phyloP scores from a whole-genome alignment of 177 flowering plant species.

The Vitis hybrid region DNA sequence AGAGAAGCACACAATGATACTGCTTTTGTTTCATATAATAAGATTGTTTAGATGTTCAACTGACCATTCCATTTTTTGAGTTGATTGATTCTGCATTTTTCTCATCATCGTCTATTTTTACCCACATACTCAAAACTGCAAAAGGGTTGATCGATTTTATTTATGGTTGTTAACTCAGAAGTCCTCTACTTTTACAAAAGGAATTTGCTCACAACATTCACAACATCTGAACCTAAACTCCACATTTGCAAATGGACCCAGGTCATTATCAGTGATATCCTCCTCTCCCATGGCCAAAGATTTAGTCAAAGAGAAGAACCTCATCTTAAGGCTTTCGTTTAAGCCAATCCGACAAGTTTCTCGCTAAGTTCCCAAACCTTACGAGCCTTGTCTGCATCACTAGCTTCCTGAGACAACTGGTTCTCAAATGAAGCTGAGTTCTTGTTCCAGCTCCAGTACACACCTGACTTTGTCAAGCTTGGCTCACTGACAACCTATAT shows the following conservation, averaged over 20 bases:
- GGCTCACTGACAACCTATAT: conserved; percentile 85
- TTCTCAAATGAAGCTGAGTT: conserved; percentile 91
- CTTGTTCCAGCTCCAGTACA: conserved; percentile 99
- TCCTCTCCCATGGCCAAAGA: conserved; percentile 5
- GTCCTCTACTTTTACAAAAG: conserved; percentile 10
- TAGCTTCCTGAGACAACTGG: conserved; percentile 93
- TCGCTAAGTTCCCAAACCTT: conserved; percentile 96
- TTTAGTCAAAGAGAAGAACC: background rate
- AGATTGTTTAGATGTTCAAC: too few species aligned
- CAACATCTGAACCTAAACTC: conserved; percentile 9
- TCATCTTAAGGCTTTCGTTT: background rate
- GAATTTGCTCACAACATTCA: conserved; percentile 9
- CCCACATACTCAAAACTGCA: background rate
- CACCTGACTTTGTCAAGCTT: conserved; percentile 94
- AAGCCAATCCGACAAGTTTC: conserved; percentile 88
- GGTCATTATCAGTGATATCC: background rate
- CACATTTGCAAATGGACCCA: conserved; percentile 1
- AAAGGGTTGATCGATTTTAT: conserved; percentile 20
- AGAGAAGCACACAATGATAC: background rate
- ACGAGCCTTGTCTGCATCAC: conserved; percentile 83
- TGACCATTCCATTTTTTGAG: too few species aligned
- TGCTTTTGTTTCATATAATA: background rate
- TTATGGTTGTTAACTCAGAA: conserved; percentile 4
- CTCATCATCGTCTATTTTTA: background rate
- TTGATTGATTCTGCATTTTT: background rate